phyloP scores from a whole-genome alignment of 2,329 filamentous ascomycete genomes.

The Neofusicoccum sp. region DNA sequence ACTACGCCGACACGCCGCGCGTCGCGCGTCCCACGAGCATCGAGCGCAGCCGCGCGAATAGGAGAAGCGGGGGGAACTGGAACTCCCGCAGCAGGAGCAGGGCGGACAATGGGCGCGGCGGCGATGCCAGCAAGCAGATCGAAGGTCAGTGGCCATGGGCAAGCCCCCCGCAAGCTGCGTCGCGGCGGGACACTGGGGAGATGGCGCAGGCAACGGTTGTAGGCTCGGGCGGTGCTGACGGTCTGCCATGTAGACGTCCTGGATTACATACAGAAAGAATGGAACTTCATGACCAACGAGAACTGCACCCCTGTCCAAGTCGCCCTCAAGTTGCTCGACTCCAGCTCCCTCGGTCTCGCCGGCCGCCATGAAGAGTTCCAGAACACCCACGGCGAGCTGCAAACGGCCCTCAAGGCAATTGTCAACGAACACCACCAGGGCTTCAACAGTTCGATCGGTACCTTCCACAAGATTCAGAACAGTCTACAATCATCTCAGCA shows the following conservation, averaged over 20 bases:
- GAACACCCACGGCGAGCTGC: constrained; percentile 80
- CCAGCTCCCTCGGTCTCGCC: constrained; percentile 87
- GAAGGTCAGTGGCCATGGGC: constrained; percentile 31
- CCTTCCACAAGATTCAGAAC: constrained; percentile 96
- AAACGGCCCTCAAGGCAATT: constrained; percentile 87
- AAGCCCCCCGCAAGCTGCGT: neutral
- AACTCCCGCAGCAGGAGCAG: constrained; percentile 1
- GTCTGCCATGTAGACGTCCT: constrained; percentile 56
- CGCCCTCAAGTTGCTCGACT: constrained; percentile 90
- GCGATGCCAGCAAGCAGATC: constrained; percentile 30
- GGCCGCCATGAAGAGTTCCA: constrained; percentile 84
- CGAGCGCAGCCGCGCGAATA: constrained; percentile 41
- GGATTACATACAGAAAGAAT: constrained; percentile 80
- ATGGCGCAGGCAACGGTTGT: neutral
- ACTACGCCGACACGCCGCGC: constrained; percentile 25
- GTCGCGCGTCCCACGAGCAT: constrained; percentile 39
- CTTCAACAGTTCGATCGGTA: constrained; percentile 98
- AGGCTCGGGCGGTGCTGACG: constrained; percentile 14
- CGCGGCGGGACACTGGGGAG: neutral
- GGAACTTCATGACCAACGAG: constrained; percentile 85
- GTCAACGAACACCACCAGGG: constrained; percentile 99
- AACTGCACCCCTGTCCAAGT: constrained; percentile 92
- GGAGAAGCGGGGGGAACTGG: constrained; percentile 37
- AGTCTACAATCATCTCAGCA: constrained; percentile 88
- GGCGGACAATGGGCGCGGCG: neutral